phyloP scores from a whole-genome alignment of 148 eudicot genomes.

The Simmondsia chinensis region DNA sequence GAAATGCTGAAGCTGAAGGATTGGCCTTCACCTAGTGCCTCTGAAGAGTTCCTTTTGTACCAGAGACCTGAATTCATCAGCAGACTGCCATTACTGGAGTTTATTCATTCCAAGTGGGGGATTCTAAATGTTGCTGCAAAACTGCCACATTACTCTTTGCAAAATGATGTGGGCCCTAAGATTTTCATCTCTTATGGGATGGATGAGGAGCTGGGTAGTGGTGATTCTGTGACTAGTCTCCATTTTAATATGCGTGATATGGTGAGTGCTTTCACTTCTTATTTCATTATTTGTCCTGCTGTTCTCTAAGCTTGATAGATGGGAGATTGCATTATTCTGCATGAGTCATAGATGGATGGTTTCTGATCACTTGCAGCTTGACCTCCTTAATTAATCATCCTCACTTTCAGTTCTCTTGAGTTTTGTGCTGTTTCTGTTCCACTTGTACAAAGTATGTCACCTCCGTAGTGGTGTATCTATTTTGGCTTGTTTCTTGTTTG shows the following conservation, averaged over 20 bases:
- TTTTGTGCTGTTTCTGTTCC: neutral
- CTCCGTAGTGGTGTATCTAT: neutral
- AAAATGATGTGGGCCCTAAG: slow-evolving; percentile 92
- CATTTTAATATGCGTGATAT: slow-evolving; percentile 85
- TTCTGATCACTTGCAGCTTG: neutral
- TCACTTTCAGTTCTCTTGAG: neutral
- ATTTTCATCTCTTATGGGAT: slow-evolving; percentile 72
- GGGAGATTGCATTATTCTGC: neutral
- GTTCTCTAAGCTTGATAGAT: slow-evolving; percentile 5
- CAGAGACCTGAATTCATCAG: slow-evolving; percentile 95
- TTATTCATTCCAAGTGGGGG: slow-evolving; percentile 95
- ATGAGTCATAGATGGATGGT: neutral
- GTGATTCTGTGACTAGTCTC: slow-evolving; percentile 70
- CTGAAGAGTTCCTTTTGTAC: slow-evolving; percentile 82
- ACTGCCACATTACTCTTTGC: slow-evolving; percentile 88
- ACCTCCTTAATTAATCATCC: neutral
- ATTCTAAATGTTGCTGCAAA: slow-evolving; percentile 95
- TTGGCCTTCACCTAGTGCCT: slow-evolving; percentile 97
- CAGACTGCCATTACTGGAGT: slow-evolving; percentile 82
- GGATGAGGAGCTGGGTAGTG: slow-evolving; percentile 54
- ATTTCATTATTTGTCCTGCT: neutral
- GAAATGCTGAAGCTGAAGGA: slow-evolving; percentile 83
- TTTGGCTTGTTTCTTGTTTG: neutral
- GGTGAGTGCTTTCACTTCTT: slow-evolving; percentile 36
- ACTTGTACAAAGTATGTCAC: neutral